A percentile compares a stretch with the other conserved stretches of the same genome.
phyloP scores from a whole-genome alignment of 2,329 filamentous ascomycete genomes.

The Incumbomyces lentus region DNA sequence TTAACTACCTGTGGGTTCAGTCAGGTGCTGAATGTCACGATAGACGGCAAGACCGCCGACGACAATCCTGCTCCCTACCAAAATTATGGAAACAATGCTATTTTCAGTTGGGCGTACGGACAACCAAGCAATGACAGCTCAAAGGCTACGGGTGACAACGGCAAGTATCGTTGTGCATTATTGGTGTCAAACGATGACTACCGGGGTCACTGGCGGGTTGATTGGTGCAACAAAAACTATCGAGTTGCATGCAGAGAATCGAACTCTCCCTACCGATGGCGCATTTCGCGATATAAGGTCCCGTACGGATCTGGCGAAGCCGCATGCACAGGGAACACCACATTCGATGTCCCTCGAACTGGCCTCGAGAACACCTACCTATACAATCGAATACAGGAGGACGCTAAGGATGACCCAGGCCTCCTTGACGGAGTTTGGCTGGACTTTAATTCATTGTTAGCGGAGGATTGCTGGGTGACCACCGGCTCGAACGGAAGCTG shows the following conservation, averaged over 20 bases:
- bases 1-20: constrained; percentile 51
- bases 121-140: constrained; percentile 43
- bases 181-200: constrained; percentile 34
- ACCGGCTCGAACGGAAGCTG: constrained; percentile 47
- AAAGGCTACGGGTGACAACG: constrained; percentile 19
- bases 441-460: constrained; percentile 51
- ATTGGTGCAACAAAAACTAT: constrained; percentile 43
- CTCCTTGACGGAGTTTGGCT: constrained; percentile 39
- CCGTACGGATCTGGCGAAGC: constrained; percentile 36
- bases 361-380: constrained; percentile 55
- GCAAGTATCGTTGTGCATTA: constrained; percentile 45
- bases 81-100: constrained; percentile 43
- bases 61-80: constrained; percentile 21
- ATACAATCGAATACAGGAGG: constrained; percentile 30
- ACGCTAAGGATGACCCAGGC: constrained; percentile 18
- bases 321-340: constrained; percentile 40
- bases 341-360: constrained; percentile 49
- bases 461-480: constrained; percentile 50
- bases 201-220: constrained; percentile 48
- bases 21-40: constrained; percentile 46
- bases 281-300: constrained; percentile 34
- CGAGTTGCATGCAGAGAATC: constrained; percentile 48
- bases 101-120: constrained; percentile 51
- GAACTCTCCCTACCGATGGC: constrained; percentile 49
- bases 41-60: constrained; percentile 43